Evolutionary conservation across 371 early-diverging fungal genomes (phyloP).

Genomic region (Circinella minor): DNA sequence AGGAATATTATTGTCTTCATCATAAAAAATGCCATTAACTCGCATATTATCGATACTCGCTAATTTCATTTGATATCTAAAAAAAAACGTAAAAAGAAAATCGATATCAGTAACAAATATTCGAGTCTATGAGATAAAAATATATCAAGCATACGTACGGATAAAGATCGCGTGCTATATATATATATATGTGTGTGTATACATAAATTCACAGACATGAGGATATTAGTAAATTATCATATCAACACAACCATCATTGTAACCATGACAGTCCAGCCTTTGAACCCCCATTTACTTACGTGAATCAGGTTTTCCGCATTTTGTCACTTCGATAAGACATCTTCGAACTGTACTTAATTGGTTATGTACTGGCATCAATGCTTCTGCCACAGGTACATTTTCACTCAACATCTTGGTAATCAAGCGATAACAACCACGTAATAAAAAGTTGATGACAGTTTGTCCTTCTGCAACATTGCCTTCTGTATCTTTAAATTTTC

Average conservation of each 20-base stretch:
- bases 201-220: too few relatives aligned
- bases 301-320: conserved; percentile 82
- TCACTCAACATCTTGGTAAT: conserved; percentile 82
- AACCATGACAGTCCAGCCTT: too few relatives aligned
- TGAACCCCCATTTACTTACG: conserved; percentile 30
- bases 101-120: neutral
- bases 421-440: conserved; percentile 88
- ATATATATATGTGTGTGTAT: neutral
- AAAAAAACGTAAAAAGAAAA: neutral
- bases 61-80: conserved; percentile 81
- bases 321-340: conserved; percentile 81
- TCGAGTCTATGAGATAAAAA: neutral
- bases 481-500: conserved; percentile 77
- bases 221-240: too few relatives aligned
- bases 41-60: conserved; percentile 83
- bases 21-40: conserved; percentile 85
- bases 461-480: conserved; percentile 70
- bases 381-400: conserved; percentile 87
- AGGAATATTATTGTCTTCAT: conserved; percentile 81
- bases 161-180: conserved; percentile 74
- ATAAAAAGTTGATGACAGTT: conserved; percentile 78
- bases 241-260: too few relatives aligned
- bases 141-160: conserved; percentile 52
- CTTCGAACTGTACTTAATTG: conserved; percentile 84
- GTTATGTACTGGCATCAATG: conserved; percentile 83